A percentile compares a stretch with the other conserved stretches of the same genome.
These are phyloP conservation scores for Morella rubra DNA, from an alignment of 306 rosid genomes.

Conservation along the genomic window DNA sequence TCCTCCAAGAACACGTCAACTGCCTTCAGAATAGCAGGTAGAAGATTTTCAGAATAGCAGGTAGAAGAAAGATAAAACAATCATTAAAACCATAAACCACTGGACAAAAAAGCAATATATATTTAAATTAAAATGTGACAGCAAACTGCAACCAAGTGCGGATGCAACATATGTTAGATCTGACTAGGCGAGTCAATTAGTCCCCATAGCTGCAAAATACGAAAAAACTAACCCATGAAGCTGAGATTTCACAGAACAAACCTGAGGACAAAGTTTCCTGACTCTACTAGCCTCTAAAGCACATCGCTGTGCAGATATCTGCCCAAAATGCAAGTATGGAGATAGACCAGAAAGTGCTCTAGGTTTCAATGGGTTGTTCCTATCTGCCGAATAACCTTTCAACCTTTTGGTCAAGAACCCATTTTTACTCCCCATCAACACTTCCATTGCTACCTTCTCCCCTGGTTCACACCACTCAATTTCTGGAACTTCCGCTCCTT, in stretches of 20 bases:
- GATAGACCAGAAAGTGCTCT: constrained; percentile 81
- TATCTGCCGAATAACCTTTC: constrained; percentile 58
- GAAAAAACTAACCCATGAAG: not conserved
- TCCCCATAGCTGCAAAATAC: not conserved
- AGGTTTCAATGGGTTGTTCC: constrained; percentile 76
- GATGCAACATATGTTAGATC: no score
- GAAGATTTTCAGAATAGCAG: constrained; percentile 37
- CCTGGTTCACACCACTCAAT: constrained; percentile 88
- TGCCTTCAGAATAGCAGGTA: constrained; percentile 54
- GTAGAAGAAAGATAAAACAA: constrained; percentile 17
- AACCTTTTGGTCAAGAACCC: constrained; percentile 91
- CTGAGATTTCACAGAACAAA: constrained; percentile 28
- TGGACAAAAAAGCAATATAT: constrained; percentile 6
- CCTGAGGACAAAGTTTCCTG: constrained; percentile 58
- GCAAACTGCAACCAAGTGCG: not conserved
- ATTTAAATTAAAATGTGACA: not conserved
- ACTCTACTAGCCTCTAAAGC: constrained; percentile 78
- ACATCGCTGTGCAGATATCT: constrained; percentile 86
- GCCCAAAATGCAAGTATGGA: constrained; percentile 94
- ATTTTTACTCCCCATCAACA: constrained; percentile 68
- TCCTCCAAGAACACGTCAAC: constrained; percentile 81
- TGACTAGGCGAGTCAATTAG: no score
- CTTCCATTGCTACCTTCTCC: constrained; percentile 77
- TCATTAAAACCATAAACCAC: constrained; percentile 12
- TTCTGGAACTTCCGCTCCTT: constrained; percentile 91